These are phyloP conservation scores for Zymoseptoria brevis DNA, from an alignment of 2,329 filamentous ascomycete species.

Conservation along the genomic window DNA sequence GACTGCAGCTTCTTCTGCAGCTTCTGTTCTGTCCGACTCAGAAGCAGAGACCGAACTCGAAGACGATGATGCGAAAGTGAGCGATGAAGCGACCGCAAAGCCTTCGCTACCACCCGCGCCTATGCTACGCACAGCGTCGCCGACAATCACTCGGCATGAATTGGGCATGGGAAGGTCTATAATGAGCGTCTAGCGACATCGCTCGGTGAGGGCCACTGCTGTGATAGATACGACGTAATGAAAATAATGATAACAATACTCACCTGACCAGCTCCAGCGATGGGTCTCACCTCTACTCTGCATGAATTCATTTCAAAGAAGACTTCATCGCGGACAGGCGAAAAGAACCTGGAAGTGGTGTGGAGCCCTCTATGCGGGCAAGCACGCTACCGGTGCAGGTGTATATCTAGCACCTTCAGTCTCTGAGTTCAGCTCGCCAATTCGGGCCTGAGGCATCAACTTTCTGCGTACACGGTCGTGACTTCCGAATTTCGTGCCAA, in stretches of 20 bases:
- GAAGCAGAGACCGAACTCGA: background rate
- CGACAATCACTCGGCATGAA: conserved; percentile 3
- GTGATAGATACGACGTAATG: background rate
- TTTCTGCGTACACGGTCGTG: background rate
- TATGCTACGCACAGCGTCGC: conserved; percentile 24
- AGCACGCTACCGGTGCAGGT: no score
- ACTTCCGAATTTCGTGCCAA: background rate
- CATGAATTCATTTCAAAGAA: background rate
- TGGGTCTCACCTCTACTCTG: background rate
- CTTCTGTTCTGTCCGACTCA: background rate
- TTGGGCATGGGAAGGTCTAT: conserved; percentile 7
- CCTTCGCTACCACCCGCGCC: conserved; percentile 15
- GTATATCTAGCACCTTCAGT: no score
- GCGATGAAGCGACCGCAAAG: background rate
- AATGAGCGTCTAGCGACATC: conserved; percentile 10
- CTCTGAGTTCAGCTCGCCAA: no score
- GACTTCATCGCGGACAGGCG: background rate
- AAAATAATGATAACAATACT: background rate
- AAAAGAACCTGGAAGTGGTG: no score
- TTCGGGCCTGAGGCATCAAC: background rate
- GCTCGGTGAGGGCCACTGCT: background rate
- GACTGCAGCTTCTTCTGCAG: background rate
- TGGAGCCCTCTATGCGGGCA: no score
- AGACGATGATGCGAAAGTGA: background rate
- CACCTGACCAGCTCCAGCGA: background rate